phyloP scores from a whole-genome alignment of 2,329 filamentous ascomycete genomes.

The Pestalotiopsis sp. region DNA sequence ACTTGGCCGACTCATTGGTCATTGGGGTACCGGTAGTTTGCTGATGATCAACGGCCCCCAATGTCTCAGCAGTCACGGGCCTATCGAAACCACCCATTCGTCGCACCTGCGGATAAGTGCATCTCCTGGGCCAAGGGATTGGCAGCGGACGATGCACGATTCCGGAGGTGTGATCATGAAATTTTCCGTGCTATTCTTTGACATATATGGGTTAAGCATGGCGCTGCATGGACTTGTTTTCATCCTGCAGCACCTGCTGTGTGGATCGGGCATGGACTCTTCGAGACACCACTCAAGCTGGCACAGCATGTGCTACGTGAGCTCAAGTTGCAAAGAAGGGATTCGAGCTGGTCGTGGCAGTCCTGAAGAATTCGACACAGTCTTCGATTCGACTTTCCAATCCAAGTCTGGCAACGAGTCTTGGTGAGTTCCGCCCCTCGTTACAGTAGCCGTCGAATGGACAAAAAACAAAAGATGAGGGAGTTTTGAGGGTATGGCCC shows the following conservation, averaged over 20 bases:
- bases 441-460: too few species aligned
- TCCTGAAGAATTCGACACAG: background rate
- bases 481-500: too few species aligned
- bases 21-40: background rate
- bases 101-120: background rate
- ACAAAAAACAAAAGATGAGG: too few species aligned
- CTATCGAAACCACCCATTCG: background rate
- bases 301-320: background rate
- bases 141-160: conserved; percentile 4
- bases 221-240: background rate
- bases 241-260: background rate
- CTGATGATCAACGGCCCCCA: conserved; percentile 7
- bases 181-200: background rate
- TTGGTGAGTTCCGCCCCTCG: too few species aligned
- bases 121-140: background rate
- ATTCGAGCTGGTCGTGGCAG: background rate
- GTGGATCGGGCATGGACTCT: background rate
- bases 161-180: background rate
- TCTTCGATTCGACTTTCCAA: background rate
- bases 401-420: background rate
- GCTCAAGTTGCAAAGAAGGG: background rate
- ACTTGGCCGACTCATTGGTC: background rate
- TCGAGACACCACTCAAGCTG: background rate
- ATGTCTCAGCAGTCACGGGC: conserved; percentile 2
- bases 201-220: background rate